A percentile compares a stretch with the other conserved stretches of the same genome.
Conservation (phyloP, 441 rosid species). For the Breynia disticha region DNA sequence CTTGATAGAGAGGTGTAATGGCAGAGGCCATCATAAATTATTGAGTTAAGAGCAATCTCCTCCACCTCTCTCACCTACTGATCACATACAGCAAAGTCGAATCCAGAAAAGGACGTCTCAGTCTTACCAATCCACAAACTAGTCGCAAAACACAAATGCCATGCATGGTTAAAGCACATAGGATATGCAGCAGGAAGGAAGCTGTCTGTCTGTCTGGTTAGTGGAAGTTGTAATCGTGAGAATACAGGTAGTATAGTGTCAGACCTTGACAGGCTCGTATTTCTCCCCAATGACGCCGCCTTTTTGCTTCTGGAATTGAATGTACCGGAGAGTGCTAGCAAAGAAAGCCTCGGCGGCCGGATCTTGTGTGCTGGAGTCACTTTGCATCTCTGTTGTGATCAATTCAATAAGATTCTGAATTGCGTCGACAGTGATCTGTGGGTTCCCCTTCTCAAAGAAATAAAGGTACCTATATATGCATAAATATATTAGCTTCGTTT, state of each 20-base stretch:
- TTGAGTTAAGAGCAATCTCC: no score
- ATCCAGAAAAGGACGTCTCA: no score
- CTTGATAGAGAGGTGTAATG: no score
- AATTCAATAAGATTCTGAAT: slow-evolving; percentile 74
- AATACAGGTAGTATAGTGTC: slow-evolving; percentile 2
- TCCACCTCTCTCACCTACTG: no score
- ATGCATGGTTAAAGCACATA: no score
- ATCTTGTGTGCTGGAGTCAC: slow-evolving; percentile 47
- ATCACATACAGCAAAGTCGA: no score
- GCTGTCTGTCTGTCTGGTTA: no score
- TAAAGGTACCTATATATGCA: slow-evolving; percentile 57
- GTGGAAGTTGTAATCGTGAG: no score
- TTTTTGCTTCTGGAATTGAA: slow-evolving; percentile 85
- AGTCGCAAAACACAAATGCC: no score
- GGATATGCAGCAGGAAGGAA: no score
- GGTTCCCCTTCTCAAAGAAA: slow-evolving; percentile 85
- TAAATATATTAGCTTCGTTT: not conserved
- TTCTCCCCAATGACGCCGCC: slow-evolving; percentile 80
- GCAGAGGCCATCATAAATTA: no score
- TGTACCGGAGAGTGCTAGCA: slow-evolving; percentile 64
- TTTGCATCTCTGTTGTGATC: slow-evolving; percentile 71
- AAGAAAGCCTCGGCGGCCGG: slow-evolving; percentile 63
- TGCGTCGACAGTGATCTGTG: slow-evolving; percentile 58
- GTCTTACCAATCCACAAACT: no score
- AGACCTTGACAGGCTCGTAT: slow-evolving; percentile 62